phyloP scores from a whole-genome alignment of 148 eudicot genomes.

The Euryodendron excelsum region DNA sequence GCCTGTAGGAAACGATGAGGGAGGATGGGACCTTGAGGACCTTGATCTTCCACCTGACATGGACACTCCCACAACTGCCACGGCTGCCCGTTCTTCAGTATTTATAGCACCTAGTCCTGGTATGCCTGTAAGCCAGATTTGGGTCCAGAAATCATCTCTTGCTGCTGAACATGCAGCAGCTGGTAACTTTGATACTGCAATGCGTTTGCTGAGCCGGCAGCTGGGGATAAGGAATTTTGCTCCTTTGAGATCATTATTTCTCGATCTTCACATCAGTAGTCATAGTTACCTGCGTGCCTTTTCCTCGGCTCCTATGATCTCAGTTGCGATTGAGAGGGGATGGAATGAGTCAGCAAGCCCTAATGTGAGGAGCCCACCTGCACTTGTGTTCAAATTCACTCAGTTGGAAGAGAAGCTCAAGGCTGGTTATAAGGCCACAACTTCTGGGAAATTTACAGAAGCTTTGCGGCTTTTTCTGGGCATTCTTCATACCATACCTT shows the following conservation, averaged over 20 bases:
- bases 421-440: slow-evolving; percentile 73
- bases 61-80: slow-evolving; percentile 67
- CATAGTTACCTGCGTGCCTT: slow-evolving; percentile 69
- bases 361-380: slow-evolving; percentile 85
- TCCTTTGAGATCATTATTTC: slow-evolving; percentile 68
- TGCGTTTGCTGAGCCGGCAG: slow-evolving; percentile 80
- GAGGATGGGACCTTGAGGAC: slow-evolving; percentile 95
- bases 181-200: slow-evolving; percentile 91
- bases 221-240: slow-evolving; percentile 72
- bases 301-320: slow-evolving; percentile 66
- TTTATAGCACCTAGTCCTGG: slow-evolving; percentile 77
- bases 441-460: slow-evolving; percentile 72
- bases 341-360: slow-evolving; percentile 84
- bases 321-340: slow-evolving; percentile 75
- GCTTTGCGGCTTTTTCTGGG: slow-evolving; percentile 61
- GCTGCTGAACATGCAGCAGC: slow-evolving; percentile 98
- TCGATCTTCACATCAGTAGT: slow-evolving; percentile 78
- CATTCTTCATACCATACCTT: slow-evolving; percentile 81
- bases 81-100: slow-evolving; percentile 37
- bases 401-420: slow-evolving; percentile 84
- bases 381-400: slow-evolving; percentile 65
- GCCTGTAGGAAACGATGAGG: slow-evolving; percentile 56
- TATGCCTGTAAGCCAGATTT: slow-evolving; percentile 90
- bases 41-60: slow-evolving; percentile 88
- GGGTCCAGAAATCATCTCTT: slow-evolving; percentile 84